Base-by-base conservation (phyloP, 345 rosid genomes). In the Ceriops decandra region DNA sequence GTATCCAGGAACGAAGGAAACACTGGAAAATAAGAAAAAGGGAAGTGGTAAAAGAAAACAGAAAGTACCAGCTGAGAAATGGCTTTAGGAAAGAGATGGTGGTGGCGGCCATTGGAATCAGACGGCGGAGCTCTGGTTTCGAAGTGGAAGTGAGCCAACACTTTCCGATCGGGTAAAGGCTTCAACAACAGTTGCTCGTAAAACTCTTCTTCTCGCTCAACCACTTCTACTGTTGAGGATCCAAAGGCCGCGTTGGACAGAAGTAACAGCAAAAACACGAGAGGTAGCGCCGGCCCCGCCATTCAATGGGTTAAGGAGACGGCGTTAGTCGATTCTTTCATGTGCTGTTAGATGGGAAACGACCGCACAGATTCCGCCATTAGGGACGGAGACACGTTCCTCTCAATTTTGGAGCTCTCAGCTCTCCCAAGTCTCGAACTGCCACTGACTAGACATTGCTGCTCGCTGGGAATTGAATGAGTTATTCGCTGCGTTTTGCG, bases 81-180 rank as follows among this genome's bases (percentile, higher is more conserved):
- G 79, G 98, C 79, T 80, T 95, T 92, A n/a, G 99, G 99, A 80
- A 88, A 95, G 74, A 92, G 91, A 75, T 86, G 99, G 72, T 85
- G 99, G 77, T 85, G 97, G 71, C 83, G 88, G 81, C 96, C 96
- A 82, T 85, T 83, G 33, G 92, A 81, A n/a, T 56, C 70, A 0
- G 89, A 83, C 6, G 82, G 80, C 71, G 91, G 87, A 66, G 97
- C 88, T 69, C 68, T 77, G 74, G 74, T 88, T 76, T 82, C 71
- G 72, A 95, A 92, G 75, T 87, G 93, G 81, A 95, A 95, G 77
- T 88, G 95, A 38, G 98, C 85, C 70, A 91, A 77, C 26, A 91
- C 85, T 78, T 87, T 88, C 6, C 88, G 91, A 83, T 90, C 92
- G 33, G 98, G 96, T 21, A 95, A 76, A 7, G 99, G 96, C 80